Evolutionary conservation across 306 rosid species (phyloP), one percentile per base, ranked within the genome.

Genomic region (Acacia acuminata): DNA sequence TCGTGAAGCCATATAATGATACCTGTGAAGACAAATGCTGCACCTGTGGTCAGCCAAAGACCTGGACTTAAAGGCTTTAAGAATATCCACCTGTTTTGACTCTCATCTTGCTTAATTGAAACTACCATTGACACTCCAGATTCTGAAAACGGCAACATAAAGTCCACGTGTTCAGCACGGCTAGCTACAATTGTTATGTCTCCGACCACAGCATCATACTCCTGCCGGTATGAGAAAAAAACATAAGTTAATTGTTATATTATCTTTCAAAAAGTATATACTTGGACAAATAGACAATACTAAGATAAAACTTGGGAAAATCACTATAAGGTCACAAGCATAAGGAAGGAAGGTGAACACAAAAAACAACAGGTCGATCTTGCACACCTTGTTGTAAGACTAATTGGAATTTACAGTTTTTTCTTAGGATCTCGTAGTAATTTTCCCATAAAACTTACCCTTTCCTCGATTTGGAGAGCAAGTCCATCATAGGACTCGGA

Each of bases 121-220:
- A 87, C 90, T 0, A 85, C 25, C 90, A 89, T 87, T 8, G 82
- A 60, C 67, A 89, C 82, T 1, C 86, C 88, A 15, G 88, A 85
- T 10, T 89, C 88, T 0, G 76, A 34, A 60, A 69, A 89, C 1
- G 90, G 88, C 74, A 87, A 38, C 0, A 89, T 81, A 27, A 89
- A 87, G 79, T 89, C 92, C 25, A 83, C 85, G 42, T 78, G 70
- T 1, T n/a, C 15, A 16, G 89, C 51, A 42, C 88, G 78, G 30
- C 65, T 50, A 4, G 89, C 83, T 20, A 85, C 73, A 44, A 89
- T 89, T 10, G 90, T 83, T 77, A 80, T 74, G 78, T 89, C 92
- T 40, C 89, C 92, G 3, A 89, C 87, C 19, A 81, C 85, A 7
- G 79, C 89, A 45, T 89, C 89, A 0, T 24, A 83, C 11, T 5